A percentile compares a stretch with the other conserved stretches of the same genome.
phyloP scores from a whole-genome alignment of 1,139 yeast genomes.

The Hansenula sp. region DNA sequence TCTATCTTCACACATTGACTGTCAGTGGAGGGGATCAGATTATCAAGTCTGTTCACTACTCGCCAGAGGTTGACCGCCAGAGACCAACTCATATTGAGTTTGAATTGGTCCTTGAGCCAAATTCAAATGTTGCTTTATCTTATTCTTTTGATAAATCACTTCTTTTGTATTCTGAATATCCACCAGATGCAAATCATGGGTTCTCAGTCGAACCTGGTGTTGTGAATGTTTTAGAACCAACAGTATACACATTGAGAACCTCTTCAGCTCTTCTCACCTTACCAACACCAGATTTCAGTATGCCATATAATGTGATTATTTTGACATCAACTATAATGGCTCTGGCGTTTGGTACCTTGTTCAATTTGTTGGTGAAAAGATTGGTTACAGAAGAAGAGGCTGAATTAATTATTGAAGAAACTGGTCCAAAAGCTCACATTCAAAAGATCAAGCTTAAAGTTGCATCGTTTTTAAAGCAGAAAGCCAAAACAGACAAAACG shows the following conservation, averaged over 20 bases:
- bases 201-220: conserved; percentile 92
- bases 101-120: conserved; percentile 57
- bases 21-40: conserved; percentile 26
- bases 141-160: conserved; percentile 86
- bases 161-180: conserved; percentile 84
- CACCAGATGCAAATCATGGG: conserved; percentile 99
- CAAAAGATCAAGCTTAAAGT: not conserved
- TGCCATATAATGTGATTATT: conserved; percentile 98
- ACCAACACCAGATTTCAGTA: conserved; percentile 97
- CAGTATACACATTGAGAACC: conserved; percentile 65
- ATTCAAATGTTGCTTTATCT: conserved; percentile 55
- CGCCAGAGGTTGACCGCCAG: conserved; percentile 75
- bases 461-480: not conserved
- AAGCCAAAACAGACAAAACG: not conserved
- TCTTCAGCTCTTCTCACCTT: conserved; percentile 79
- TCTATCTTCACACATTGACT: conserved; percentile 68
- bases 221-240: conserved; percentile 44
- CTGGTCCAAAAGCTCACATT: conserved; percentile 6
- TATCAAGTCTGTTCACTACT: conserved; percentile 54
- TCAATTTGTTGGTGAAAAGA: conserved; percentile 71
- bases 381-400: conserved; percentile 71
- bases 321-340: conserved; percentile 93
- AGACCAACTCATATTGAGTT: conserved; percentile 86
- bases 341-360: conserved; percentile 81
- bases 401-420: conserved; percentile 14